Evolutionary conservation across 257 asterid genomes (phyloP), one percentile per base, ranked within the genome.

Genomic region (Jaltomata sinuosa): DNA sequence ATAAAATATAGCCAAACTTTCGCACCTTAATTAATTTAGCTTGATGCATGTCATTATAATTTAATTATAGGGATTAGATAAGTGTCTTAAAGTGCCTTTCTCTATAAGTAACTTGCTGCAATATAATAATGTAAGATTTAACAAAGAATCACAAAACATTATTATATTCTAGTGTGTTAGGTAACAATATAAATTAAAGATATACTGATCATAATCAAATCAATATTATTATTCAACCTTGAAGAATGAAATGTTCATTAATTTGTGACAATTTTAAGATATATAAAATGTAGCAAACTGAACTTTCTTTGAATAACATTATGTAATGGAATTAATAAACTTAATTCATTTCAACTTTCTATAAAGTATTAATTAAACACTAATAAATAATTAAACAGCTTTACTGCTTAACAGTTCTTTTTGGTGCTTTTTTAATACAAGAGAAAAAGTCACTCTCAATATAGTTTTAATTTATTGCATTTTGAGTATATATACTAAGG

Each of bases 371-470:
- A 62, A 81, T 81, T 62, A 21, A 36, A 36, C 40, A 36, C 6
- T 36, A 84, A 83, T 59, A 59, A 22, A 76, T 36, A 45, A 25
- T 11, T 21, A 68, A 8, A 79, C 64, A 67, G 57, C 68, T 36
- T 77, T n/a, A n/a, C n/a, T n/a, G n/a, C n/a, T n/a, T 22, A 82
- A 65, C 89, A 85, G 86, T 88, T 87, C 82, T 85, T 36, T 36
- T n/a, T n/a, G n/a, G n/a, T n/a, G n/a, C n/a, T n/a, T n/a, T n/a
- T n/a, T n/a, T n/a, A n/a, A n/a, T n/a, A n/a, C n/a, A n/a, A n/a
- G n/a, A n/a, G n/a, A n/a, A n/a, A n/a, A n/a, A n/a, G n/a, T n/a
- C n/a, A n/a, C n/a, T n/a, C n/a, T n/a, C n/a, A n/a, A n/a, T n/a
- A n/a, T n/a, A n/a, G n/a, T n/a, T n/a, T n/a, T n/a, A n/a, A n/a